Conservation (phyloP, 495 filamentous ascomycete genomes). For the Aspergillus nidulans region DNA sequence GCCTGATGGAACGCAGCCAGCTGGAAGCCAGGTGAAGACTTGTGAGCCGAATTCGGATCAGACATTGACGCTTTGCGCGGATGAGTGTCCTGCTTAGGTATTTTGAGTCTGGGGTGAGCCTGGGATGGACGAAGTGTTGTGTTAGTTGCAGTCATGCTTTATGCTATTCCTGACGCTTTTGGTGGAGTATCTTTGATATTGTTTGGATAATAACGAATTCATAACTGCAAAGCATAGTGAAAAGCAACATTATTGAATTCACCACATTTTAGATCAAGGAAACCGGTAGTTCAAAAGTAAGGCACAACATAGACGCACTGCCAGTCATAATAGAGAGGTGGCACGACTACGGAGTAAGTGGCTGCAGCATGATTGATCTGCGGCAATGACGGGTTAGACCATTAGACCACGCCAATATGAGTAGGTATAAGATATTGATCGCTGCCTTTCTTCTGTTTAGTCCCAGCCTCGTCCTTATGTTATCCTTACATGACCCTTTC, state of each 20-base stretch:
- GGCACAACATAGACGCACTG: background rate
- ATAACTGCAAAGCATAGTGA: too few relatives aligned
- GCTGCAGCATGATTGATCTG: background rate
- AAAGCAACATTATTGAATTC: too few relatives aligned
- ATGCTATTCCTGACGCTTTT: background rate
- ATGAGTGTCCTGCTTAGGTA: slow-evolving; percentile 20
- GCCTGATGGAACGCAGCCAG: slow-evolving; percentile 43
- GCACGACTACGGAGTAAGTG: background rate
- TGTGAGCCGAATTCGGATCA: slow-evolving; percentile 35
- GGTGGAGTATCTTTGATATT: too few relatives aligned
- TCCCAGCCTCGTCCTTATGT: background rate
- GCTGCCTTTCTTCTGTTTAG: background rate
- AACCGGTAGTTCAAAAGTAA: too few relatives aligned
- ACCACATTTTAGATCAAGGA: too few relatives aligned
- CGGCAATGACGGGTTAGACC: background rate
- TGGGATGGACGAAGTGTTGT: too few relatives aligned
- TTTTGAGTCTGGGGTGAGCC: background rate
- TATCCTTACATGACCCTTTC: background rate
- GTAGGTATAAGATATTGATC: background rate
- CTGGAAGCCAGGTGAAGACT: slow-evolving; percentile 49
- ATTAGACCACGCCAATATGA: background rate
- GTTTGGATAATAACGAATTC: background rate
- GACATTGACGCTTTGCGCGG: slow-evolving; percentile 29
- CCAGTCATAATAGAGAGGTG: background rate
- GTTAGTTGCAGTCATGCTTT: background rate